Conservation (phyloP, 306 rosid species). For the Spatholobus suberectus region DNA sequence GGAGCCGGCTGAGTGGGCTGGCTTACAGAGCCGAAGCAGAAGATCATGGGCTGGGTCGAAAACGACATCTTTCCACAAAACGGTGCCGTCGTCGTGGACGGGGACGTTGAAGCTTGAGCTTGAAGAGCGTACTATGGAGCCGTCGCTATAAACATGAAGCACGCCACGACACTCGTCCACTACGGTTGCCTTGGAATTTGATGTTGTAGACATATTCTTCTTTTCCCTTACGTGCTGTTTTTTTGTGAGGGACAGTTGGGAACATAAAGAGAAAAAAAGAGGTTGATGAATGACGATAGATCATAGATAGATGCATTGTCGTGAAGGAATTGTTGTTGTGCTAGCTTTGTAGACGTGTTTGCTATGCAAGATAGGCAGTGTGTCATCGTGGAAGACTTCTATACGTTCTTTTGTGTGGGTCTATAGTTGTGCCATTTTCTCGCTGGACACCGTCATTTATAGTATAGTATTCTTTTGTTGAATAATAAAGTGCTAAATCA, state of each 20-base stretch:
- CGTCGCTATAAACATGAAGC: constrained; percentile 82
- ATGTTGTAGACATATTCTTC: constrained; percentile 33
- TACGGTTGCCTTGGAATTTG: constrained; percentile 30
- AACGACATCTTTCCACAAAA: constrained; percentile 77
- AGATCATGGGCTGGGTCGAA: constrained; percentile 57
- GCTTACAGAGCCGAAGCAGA: constrained; percentile 82
- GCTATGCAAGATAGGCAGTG: neutral
- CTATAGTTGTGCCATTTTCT: constrained; percentile 2
- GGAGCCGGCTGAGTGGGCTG: constrained; percentile 40
- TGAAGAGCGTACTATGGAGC: constrained; percentile 67
- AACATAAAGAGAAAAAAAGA: neutral
- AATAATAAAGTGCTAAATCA: neutral
- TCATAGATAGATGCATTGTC: neutral
- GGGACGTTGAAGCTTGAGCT: constrained; percentile 63
- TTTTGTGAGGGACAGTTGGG: neutral
- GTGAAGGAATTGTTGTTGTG: neutral
- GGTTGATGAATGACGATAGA: neutral
- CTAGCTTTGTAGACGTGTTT: neutral
- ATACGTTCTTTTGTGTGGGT: neutral
- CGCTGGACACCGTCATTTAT: neutral
- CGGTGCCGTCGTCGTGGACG: constrained; percentile 60
- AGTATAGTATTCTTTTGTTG: neutral
- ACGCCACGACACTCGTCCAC: constrained; percentile 82
- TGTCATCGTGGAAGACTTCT: neutral
- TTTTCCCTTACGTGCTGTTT: neutral